Base-by-base conservation (phyloP, 2,329 filamentous ascomycete species). In the Claviceps sp. region DNA sequence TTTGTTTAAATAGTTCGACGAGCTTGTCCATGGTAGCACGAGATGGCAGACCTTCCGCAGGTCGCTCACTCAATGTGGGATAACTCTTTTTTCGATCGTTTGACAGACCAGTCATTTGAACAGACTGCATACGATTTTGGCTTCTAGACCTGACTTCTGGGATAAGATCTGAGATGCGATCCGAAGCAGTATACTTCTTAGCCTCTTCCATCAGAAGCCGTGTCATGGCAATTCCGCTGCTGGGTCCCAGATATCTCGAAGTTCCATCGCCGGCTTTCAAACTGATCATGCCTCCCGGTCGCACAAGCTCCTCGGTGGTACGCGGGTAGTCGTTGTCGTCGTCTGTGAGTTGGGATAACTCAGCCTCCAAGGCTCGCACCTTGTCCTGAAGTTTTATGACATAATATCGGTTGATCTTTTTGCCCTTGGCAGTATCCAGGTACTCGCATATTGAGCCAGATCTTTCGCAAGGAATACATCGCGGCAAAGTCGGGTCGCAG, bases 201-300 rank as follows among this genome's bases (percentile, higher is more conserved):
- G 91, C 91, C 68, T 95, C 82, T 65, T 96, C 90, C 86, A 98
- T 96, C 11, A 98, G 84, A 59, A 97, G 76, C 34, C 91, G 82
- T 13, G 90, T 95, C 73, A 97, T 95, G 63, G 89, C 88, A 61
- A 96, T 95, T 54, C 91, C 93, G 65, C 91, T 97, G 48, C 90
- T 95, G 2, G 93, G 87, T 0, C 93, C 93, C 2, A 98, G 74
- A 64, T 93, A 97, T 56, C 91, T 87, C 16, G 87, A 83, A 1
- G 80, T 84, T 68, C 96, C 91, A 65, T 95, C 89, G 52, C 84
- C 83, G 60, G 91, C 87, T 61, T 85, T 83, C 50, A 97, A 80
- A 44, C 84, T 85, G 60, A 97, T 88, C 58, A 91, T 79, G 26
- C 89, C 90, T 22, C 88, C 88, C 0, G 87, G 87, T 22, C 89